phyloP scores from a whole-genome alignment of 1,139 yeast species.

The Pichia sp. region DNA sequence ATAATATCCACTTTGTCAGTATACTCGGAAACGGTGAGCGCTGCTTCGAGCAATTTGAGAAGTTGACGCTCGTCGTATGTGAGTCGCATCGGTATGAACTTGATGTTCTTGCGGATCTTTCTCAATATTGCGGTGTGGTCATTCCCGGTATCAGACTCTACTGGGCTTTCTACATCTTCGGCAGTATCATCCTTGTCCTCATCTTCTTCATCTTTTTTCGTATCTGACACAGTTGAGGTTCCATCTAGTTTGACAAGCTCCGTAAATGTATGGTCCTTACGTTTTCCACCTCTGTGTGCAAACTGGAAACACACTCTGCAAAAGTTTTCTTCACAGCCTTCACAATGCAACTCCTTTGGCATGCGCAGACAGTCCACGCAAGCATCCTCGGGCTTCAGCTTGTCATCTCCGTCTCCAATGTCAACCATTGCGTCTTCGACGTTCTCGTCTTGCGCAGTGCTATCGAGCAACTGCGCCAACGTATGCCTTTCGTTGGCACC shows the following conservation, averaged over 20 bases:
- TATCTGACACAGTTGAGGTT: background rate
- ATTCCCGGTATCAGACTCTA: slow-evolving; percentile 11
- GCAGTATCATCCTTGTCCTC: slow-evolving; percentile 4
- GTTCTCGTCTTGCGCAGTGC: slow-evolving; percentile 9
- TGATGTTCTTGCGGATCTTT: slow-evolving; percentile 39
- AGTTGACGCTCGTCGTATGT: slow-evolving; percentile 60
- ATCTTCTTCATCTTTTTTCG: slow-evolving; percentile 9
- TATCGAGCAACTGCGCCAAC: slow-evolving; percentile 21
- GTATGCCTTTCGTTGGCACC: too few relatives aligned
- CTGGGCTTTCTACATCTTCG: slow-evolving; percentile 3
- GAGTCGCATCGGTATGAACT: slow-evolving; percentile 59
- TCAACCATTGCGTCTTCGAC: slow-evolving; percentile 3
- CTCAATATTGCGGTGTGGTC: slow-evolving; percentile 17
- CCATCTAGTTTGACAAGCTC: slow-evolving; percentile 16
- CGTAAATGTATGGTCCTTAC: slow-evolving; percentile 33
- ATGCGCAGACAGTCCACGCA: slow-evolving; percentile 69
- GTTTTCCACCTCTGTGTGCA: slow-evolving; percentile 59
- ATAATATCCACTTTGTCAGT: slow-evolving; percentile 67
- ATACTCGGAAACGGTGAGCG: slow-evolving; percentile 65
- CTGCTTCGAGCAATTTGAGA: slow-evolving; percentile 55
- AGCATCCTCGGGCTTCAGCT: slow-evolving; percentile 2
- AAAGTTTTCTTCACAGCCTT: slow-evolving; percentile 53
- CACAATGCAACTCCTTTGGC: slow-evolving; percentile 53
- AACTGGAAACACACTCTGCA: slow-evolving; percentile 61
- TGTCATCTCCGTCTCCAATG: slow-evolving; percentile 9